Evolutionary conservation across 2,329 filamentous ascomycete genomes (phyloP), one percentile per base, ranked within the genome.

Genomic region (Trichoderma oligosporum): DNA sequence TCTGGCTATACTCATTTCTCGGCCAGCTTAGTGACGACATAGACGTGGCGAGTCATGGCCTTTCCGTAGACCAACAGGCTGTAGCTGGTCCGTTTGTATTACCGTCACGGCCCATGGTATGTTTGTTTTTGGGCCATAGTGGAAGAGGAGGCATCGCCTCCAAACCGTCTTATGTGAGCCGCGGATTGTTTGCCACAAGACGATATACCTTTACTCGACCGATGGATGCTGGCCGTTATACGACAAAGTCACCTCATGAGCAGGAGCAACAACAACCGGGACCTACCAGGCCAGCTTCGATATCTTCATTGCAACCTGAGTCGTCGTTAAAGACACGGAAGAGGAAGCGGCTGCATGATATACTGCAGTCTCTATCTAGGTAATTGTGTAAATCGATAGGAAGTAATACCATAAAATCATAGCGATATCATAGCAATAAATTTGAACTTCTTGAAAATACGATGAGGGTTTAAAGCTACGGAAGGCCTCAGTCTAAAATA

Each of bases 1-100:
- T 76, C 46, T 76, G 74, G 73, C 62, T 75, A 3, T 74, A 73
- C 59, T 68, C 72, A 4, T 67, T 75, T 46, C 66, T 75, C 8
- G 74, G 73, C 1, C 73, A 76, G 44, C 62, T 75, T 4, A 66
- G 64, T 16, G 57, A 65, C 7, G 72, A 76, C 54, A 48, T 57
- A 3, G 74, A 76, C 60, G 60, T 76, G 18, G 60, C 61, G 14
- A 49, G 55, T 8, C 55, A 57, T 0, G 67, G 64, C 1, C 47
- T 66, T 7, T 44, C 45, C 2, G 35, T 63, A 2, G 55, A 65
- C 16, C 58, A 58, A 3, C 72, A 73, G 46, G 66, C 71, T 4
- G 66, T 71, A 4, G 68, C 64, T 1, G 73, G 70, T 0, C 67
- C 71, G 3, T 70, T 75, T 49, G 66, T 75, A 20, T 63, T 76